Conservation (phyloP, 2,329 filamentous ascomycete genomes). For the Beauveria caledonica region DNA sequence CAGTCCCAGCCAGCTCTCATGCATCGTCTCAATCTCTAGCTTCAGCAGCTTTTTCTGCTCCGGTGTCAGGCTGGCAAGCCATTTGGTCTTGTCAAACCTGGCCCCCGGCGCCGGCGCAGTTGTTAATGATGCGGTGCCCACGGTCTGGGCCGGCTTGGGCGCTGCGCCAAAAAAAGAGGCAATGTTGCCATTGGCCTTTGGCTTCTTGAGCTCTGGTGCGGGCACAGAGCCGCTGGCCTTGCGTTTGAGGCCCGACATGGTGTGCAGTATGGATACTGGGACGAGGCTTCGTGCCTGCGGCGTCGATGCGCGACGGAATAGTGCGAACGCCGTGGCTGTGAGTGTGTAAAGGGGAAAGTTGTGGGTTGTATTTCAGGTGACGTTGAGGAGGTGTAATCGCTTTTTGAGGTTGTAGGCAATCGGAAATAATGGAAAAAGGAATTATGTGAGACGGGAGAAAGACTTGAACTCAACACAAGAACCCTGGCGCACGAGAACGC, state of each 20-base stretch:
- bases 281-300: neutral
- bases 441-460: neutral
- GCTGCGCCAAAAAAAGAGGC: slow-evolving; percentile 74
- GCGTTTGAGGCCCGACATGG: slow-evolving; percentile 56
- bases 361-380: neutral
- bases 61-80: slow-evolving; percentile 67
- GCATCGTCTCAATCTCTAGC: slow-evolving; percentile 85
- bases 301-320: neutral
- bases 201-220: slow-evolving; percentile 54
- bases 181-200: slow-evolving; percentile 69
- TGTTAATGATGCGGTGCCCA: slow-evolving; percentile 21
- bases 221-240: slow-evolving; percentile 45
- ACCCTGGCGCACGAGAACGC: neutral
- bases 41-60: slow-evolving; percentile 79
- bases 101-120: slow-evolving; percentile 24
- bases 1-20: slow-evolving; percentile 84
- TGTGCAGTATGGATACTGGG: neutral
- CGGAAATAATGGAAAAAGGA: neutral
- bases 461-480: neutral
- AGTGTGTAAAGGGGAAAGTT: neutral
- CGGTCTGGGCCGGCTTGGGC: slow-evolving; percentile 43
- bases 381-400: neutral
- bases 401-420: neutral
- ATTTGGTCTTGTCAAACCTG: slow-evolving; percentile 83
- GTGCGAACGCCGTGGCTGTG: slow-evolving; percentile 1